These are phyloP conservation scores for Argentina anserina DNA, from an alignment of 306 rosid genomes.

Conservation along the genomic window DNA sequence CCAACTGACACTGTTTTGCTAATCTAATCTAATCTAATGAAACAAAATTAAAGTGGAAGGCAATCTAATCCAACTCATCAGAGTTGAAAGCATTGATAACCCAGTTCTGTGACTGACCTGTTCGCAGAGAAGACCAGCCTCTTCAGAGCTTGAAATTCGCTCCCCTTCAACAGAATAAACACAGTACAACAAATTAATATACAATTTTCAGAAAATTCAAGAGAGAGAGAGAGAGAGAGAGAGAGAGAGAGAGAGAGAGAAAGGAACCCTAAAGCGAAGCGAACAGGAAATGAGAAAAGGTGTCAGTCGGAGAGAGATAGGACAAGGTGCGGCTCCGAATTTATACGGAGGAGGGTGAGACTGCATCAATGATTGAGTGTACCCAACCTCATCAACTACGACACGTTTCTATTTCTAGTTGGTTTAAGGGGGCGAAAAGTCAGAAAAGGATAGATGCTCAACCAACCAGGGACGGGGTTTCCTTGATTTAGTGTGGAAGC, in stretches of 20 bases:
- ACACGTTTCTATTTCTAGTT: not conserved
- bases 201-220: not conserved
- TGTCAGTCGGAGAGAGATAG: slow-evolving; percentile 11
- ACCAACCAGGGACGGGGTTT: not conserved
- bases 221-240: not conserved
- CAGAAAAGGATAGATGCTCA: not conserved
- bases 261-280: slow-evolving; percentile 15
- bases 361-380: not conserved
- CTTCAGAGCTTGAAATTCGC: not conserved
- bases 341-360: not conserved
- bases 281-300: slow-evolving; percentile 15
- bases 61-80: not conserved
- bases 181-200: not conserved
- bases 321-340: not conserved
- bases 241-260: not conserved
- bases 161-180: not conserved
- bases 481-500: not conserved
- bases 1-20: too few relatives aligned
- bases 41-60: too few relatives aligned
- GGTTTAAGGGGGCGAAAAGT: not conserved
- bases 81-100: not conserved
- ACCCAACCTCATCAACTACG: fast-evolving
- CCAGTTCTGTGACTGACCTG: slow-evolving; percentile 2
- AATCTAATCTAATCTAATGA: too few relatives aligned
- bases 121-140: not conserved